Percentiles rank a stretch among this genome's conserved stretches.
Evolutionary conservation across 129 eudicot species (phyloP).

Genomic region (Tanacetum coccineum): DNA sequence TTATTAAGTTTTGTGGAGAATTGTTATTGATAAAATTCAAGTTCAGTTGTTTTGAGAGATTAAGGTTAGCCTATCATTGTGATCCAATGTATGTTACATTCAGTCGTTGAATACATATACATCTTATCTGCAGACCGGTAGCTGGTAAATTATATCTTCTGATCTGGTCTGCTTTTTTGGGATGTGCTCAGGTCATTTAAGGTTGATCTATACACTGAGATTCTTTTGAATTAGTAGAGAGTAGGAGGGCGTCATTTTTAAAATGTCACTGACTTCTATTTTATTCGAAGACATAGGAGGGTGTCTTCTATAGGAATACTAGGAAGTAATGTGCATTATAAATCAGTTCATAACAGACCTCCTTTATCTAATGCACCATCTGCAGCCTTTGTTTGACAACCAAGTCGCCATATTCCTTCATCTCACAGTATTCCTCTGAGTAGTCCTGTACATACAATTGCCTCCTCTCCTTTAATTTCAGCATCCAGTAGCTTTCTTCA

Average conservation of each 20-base stretch:
- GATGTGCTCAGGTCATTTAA: not conserved
- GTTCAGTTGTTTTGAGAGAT: not conserved
- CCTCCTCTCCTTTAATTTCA: constrained; percentile 80
- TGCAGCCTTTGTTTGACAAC: constrained; percentile 65
- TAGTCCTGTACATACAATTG: constrained; percentile 64
- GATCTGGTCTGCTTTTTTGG: not conserved
- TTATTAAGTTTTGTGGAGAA: not conserved
- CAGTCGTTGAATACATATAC: not conserved
- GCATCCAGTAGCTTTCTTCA: constrained; percentile 67
- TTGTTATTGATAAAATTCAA: not conserved
- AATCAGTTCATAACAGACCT: constrained; percentile 42
- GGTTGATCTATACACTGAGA: not conserved
- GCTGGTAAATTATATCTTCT: constrained; percentile 1
- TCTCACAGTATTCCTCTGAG: constrained; percentile 60
- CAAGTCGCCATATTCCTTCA: constrained; percentile 54
- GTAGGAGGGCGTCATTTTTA: no score
- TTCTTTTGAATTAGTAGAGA: not conserved
- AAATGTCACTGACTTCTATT: no score
- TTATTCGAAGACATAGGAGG: no score
- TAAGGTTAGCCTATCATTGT: not conserved
- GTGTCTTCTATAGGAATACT: no score
- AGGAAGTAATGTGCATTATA: constrained; percentile 8
- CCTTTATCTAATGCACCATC: constrained; percentile 90
- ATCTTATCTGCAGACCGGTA: not conserved
- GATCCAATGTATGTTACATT: constrained; percentile 1